Conservation (phyloP, 2,329 filamentous ascomycete genomes). For the Neurospora sp. region DNA sequence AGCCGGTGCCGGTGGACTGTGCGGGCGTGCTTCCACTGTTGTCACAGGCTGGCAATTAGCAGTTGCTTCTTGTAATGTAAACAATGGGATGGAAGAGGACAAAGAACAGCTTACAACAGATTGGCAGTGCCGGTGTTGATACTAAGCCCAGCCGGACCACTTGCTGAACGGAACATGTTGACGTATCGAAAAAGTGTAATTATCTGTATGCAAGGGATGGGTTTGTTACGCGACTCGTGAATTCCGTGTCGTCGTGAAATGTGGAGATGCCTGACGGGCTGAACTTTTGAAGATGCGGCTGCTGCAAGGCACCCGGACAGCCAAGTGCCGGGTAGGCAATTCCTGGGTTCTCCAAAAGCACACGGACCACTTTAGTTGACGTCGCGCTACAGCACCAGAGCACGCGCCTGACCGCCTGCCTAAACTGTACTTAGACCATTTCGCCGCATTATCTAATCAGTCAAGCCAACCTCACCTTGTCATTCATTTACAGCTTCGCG, state of each 20-base stretch:
- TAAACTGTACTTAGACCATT: background rate
- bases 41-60: no score
- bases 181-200: background rate
- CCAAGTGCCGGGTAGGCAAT: background rate
- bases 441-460: conserved; percentile 1
- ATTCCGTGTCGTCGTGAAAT: background rate
- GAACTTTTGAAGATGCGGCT: background rate
- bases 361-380: background rate
- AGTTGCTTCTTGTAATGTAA: background rate
- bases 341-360: background rate
- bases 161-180: conserved; percentile 37
- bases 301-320: background rate
- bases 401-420: conserved; percentile 17
- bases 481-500: background rate
- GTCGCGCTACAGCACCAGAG: conserved; percentile 4
- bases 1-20: conserved; percentile 24
- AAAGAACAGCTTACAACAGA: conserved; percentile 32
- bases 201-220: background rate
- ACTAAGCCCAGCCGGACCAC: conserved; percentile 49
- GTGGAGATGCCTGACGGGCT: background rate
- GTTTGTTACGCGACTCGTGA: background rate
- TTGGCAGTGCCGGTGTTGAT: conserved; percentile 56
- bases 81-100: conserved; percentile 16
- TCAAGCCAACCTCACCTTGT: conserved; percentile 3
- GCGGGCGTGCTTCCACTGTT: conserved; percentile 23